phyloP scores from a whole-genome alignment of 768 basidiomycete genomes.

The Scleroderma citrinum region DNA sequence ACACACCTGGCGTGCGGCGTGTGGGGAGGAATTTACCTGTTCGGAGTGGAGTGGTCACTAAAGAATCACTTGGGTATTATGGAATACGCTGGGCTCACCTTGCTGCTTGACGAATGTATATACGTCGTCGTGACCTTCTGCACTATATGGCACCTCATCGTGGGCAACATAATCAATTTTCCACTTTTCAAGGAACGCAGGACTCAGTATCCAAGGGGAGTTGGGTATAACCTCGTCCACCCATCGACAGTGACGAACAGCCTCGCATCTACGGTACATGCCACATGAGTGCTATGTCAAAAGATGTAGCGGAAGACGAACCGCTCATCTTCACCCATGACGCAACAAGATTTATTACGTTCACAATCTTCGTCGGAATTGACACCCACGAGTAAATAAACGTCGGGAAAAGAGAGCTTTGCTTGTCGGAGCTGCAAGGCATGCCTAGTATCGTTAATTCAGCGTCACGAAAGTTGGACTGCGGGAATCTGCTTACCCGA shows the following conservation, averaged over 20 bases:
- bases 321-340: constrained; percentile 89
- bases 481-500: constrained; percentile 52
- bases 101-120: constrained; percentile 75
- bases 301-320: constrained; percentile 25
- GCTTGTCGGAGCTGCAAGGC: constrained; percentile 95
- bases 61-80: neutral
- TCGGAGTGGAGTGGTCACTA: neutral
- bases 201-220: constrained; percentile 85
- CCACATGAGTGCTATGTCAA: neutral
- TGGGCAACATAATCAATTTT: constrained; percentile 97
- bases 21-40: constrained; percentile 94
- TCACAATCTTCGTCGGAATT: constrained; percentile 81
- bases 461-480: neutral
- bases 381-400: constrained; percentile 91
- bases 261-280: constrained; percentile 57
- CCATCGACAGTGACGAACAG: constrained; percentile 95
- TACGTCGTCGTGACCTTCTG: constrained; percentile 78
- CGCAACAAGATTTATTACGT: constrained; percentile 71
- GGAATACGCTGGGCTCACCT: constrained; percentile 44
- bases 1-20: constrained; percentile 88
- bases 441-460: constrained; percentile 50
- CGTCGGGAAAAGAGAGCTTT: constrained; percentile 86
- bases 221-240: constrained; percentile 90
- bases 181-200: constrained; percentile 77
- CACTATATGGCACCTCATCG: constrained; percentile 84